phyloP scores from a whole-genome alignment of 352 stramenopile species.

The Globisporangium cystogenes region DNA sequence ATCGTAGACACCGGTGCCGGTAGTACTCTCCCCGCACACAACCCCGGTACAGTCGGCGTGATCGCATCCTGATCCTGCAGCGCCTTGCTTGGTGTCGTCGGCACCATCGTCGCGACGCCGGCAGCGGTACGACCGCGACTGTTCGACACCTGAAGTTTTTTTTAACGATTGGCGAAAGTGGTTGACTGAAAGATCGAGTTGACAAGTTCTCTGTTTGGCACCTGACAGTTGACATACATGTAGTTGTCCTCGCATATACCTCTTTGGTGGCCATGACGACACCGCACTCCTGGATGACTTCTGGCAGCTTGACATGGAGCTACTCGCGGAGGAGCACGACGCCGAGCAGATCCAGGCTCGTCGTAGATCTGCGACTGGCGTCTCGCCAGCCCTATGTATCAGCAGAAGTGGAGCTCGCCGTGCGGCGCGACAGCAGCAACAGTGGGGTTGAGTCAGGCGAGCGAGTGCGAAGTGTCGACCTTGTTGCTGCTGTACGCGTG shows the following conservation, averaged over 20 bases:
- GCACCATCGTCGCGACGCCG: no score
- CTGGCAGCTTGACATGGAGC: constrained; percentile 44
- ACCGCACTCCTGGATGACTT: constrained; percentile 51
- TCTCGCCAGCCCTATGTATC: constrained; percentile 27
- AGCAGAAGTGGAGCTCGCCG: constrained; percentile 30
- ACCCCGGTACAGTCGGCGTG: no score
- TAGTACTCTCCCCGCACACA: no score
- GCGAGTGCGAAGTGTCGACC: constrained; percentile 35
- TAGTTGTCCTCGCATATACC: constrained; percentile 27
- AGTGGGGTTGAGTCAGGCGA: constrained; percentile 14
- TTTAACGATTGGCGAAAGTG: no score
- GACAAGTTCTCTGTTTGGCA: no score
- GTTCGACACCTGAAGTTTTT: no score
- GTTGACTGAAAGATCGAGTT: no score
- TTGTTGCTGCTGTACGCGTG: constrained; percentile 47
- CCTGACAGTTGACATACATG: no score
- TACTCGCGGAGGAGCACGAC: constrained; percentile 24
- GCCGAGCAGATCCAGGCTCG: constrained; percentile 12
- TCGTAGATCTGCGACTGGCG: constrained; percentile 39
- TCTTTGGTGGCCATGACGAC: constrained; percentile 70
- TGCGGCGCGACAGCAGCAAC: constrained; percentile 27
- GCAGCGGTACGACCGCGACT: no score
- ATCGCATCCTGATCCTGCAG: no score
- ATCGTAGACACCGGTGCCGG: no score
- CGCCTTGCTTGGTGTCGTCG: no score